phyloP scores from a whole-genome alignment of 2,329 filamentous ascomycete species.

The Fusarium sublunatum region DNA sequence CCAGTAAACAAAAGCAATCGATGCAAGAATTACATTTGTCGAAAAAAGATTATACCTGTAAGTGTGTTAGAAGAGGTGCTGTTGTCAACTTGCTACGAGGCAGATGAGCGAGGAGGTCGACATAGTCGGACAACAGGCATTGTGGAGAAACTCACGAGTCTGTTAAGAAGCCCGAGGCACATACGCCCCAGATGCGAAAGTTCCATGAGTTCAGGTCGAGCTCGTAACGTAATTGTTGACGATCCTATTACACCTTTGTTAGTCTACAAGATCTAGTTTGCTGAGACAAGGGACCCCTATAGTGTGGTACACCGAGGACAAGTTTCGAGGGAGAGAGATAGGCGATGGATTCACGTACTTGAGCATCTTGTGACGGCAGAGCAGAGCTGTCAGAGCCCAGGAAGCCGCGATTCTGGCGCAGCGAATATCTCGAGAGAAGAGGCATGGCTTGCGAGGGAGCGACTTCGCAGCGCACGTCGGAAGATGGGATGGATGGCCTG shows the following conservation, averaged over 20 bases:
- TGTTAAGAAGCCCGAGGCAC: constrained; percentile 65
- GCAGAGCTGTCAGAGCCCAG: constrained; percentile 63
- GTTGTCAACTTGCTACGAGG: neutral
- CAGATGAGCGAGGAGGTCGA: neutral
- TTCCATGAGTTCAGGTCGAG: constrained; percentile 67
- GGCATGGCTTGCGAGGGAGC: constrained; percentile 45
- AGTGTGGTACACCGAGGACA: constrained; percentile 8
- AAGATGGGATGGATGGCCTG: constrained; percentile 30
- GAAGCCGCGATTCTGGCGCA: constrained; percentile 61
- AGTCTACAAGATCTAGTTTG: constrained; percentile 18
- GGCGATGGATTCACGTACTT: constrained; percentile 51
- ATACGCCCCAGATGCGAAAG: constrained; percentile 64
- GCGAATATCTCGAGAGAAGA: constrained; percentile 44
- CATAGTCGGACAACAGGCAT: neutral
- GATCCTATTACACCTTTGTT: constrained; percentile 54
- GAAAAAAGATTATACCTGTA: constrained; percentile 65
- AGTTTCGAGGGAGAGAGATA: constrained; percentile 2
- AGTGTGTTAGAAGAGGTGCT: constrained; percentile 1
- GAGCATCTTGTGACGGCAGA: constrained; percentile 60
- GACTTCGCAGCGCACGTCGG: constrained; percentile 36
- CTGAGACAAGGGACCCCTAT: constrained; percentile 24
- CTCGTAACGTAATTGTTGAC: constrained; percentile 63
- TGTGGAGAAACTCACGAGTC: constrained; percentile 58
- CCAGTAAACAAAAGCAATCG: constrained; percentile 65
- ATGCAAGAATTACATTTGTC: constrained; percentile 65